Evolutionary conservation across 2,329 filamentous ascomycete genomes (phyloP).

Genomic region (Niveomyces coronatus): DNA sequence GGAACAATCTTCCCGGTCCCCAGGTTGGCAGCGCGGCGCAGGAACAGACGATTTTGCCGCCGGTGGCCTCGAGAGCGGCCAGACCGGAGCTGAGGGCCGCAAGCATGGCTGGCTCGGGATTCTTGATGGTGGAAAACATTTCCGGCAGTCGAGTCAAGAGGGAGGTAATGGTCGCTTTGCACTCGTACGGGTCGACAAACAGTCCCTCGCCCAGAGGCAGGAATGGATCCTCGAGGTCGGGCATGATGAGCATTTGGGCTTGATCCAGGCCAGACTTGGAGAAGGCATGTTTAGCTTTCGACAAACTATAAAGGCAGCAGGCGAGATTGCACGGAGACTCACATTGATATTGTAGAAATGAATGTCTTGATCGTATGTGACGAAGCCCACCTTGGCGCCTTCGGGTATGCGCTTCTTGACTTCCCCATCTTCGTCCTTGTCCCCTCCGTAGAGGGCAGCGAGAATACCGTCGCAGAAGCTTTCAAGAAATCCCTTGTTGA

Average conservation of each 20-base stretch:
- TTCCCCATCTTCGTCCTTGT: conserved; percentile 42
- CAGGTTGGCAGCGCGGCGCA: conserved; percentile 81
- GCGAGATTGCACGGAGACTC: conserved; percentile 29
- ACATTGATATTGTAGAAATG: conserved; percentile 95
- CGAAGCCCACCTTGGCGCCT: conserved; percentile 82
- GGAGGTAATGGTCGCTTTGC: conserved; percentile 76
- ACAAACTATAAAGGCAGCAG: background rate
- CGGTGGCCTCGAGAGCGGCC: conserved; percentile 73
- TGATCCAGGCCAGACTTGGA: conserved; percentile 62
- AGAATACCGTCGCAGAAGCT: conserved; percentile 85
- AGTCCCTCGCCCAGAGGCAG: conserved; percentile 83
- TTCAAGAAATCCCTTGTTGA: conserved; percentile 82
- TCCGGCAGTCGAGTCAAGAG: conserved; percentile 73
- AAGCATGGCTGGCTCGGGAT: conserved; percentile 80
- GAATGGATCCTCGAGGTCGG: conserved; percentile 93
- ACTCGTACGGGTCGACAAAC: conserved; percentile 90
- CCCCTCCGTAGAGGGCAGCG: conserved; percentile 69
- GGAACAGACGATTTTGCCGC: conserved; percentile 86
- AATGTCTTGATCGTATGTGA: conserved; percentile 92
- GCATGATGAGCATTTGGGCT: conserved; percentile 98
- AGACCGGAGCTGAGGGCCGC: conserved; percentile 76
- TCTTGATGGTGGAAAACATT: conserved; percentile 81
- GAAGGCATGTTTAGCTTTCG: conserved; percentile 13
- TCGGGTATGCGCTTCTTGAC: conserved; percentile 53
- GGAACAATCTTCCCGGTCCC: conserved; percentile 75